A percentile compares a stretch with the other conserved stretches of the same genome.
Conservation (phyloP, 2,329 filamentous ascomycete genomes). For the Zymoseptoria pseudotritici region DNA sequence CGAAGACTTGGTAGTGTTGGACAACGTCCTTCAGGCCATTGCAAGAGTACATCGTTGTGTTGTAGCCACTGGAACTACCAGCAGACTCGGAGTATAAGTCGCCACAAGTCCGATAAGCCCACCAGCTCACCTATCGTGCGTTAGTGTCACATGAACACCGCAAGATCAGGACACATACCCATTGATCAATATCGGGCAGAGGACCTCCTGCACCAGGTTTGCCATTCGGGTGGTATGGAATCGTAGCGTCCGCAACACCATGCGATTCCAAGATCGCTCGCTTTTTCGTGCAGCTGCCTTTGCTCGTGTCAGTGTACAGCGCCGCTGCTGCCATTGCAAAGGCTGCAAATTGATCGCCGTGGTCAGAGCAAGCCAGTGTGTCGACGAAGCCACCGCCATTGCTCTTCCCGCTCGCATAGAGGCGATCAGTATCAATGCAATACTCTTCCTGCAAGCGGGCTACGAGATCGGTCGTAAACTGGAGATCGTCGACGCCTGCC, state of each 20-base stretch:
- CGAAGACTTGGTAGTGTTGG: slow-evolving; percentile 34
- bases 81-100: not conserved
- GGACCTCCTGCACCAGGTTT: slow-evolving; percentile 17
- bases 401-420: slow-evolving; percentile 47
- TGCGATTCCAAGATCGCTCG: slow-evolving; percentile 40
- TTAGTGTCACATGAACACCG: not conserved
- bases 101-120: not conserved
- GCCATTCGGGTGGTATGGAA: slow-evolving; percentile 27
- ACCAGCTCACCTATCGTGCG: not conserved
- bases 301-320: slow-evolving; percentile 33
- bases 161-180: slow-evolving; percentile 22
- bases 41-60: slow-evolving; percentile 26
- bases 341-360: slow-evolving; percentile 40
- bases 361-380: slow-evolving; percentile 39
- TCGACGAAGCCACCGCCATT: slow-evolving; percentile 47
- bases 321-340: slow-evolving; percentile 45
- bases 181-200: slow-evolving; percentile 25
- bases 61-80: slow-evolving; percentile 11
- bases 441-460: slow-evolving; percentile 33
- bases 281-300: slow-evolving; percentile 21
- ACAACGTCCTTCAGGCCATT: slow-evolving; percentile 28
- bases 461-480: slow-evolving; percentile 40
- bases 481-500: slow-evolving; percentile 34
- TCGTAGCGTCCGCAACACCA: slow-evolving; percentile 35
- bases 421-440: slow-evolving; percentile 39